Conservation (phyloP, 208 protist genomes). For the Trichomonas vaginalis region DNA sequence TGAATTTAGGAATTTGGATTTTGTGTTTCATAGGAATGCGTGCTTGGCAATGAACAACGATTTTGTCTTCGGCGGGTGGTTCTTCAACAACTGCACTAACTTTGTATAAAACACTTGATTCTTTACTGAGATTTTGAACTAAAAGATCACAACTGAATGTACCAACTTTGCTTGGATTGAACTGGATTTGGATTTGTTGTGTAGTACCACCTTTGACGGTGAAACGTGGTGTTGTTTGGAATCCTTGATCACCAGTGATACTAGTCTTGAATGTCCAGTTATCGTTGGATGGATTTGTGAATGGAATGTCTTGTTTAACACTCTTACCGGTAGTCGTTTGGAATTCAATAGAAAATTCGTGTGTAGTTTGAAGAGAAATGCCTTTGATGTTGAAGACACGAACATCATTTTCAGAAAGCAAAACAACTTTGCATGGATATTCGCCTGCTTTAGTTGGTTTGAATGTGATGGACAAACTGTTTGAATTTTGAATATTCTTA, state of each 20-base stretch:
- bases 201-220: background rate
- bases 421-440: constrained; percentile 18
- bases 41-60: background rate
- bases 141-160: background rate
- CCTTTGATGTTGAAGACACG: background rate
- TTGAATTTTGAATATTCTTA: background rate
- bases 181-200: background rate
- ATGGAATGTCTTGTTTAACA: background rate
- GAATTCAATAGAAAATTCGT: background rate
- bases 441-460: background rate
- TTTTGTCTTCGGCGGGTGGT: constrained; percentile 3
- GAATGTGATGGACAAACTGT: background rate
- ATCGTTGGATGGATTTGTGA: background rate
- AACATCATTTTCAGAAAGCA: background rate
- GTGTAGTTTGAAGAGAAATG: background rate
- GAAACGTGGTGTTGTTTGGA: background rate
- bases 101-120: background rate
- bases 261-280: background rate
- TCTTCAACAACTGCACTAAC: background rate
- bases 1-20: background rate
- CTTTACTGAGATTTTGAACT: background rate
- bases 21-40: background rate
- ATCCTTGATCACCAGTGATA: background rate
- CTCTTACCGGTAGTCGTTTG: background rate
- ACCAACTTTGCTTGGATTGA: background rate